These are phyloP conservation scores for Lumnitzera racemosa DNA, from an alignment of 345 rosid genomes.

Conservation along the genomic window DNA sequence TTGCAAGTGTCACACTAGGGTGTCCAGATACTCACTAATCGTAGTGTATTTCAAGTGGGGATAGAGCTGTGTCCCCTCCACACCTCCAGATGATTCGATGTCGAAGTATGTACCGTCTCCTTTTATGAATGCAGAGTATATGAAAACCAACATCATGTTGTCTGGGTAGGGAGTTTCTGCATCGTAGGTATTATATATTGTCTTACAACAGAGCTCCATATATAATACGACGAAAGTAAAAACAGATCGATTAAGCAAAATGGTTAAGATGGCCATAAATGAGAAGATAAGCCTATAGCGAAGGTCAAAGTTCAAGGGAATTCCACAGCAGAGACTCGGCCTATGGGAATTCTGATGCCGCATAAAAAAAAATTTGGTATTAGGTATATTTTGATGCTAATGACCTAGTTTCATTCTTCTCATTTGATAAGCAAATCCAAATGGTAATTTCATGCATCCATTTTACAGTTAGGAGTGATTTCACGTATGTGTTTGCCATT, in stretches of 20 bases:
- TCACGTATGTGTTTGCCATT: too few species aligned
- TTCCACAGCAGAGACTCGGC: too few species aligned
- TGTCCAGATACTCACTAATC: conserved; percentile 31
- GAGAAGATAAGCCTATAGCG: too few species aligned
- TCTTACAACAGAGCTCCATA: too few species aligned
- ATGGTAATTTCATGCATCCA: background rate
- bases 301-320: too few species aligned
- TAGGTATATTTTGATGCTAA: too few species aligned
- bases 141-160: conserved; percentile 37
- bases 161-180: conserved; percentile 56
- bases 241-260: too few species aligned
- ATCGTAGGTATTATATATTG: conserved; percentile 5
- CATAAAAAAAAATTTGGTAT: too few species aligned
- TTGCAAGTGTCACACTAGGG: conserved; percentile 14
- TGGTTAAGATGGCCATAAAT: too few species aligned
- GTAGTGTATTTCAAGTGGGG: conserved; percentile 46
- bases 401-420: too few species aligned
- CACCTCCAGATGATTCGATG: conserved; percentile 27
- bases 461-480: background rate
- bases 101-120: conserved; percentile 54
- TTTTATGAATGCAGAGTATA: conserved; percentile 44
- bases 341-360: too few species aligned
- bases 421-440: background rate
- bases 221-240: too few species aligned
- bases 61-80: conserved; percentile 40